phyloP scores from a whole-genome alignment of 2,329 filamentous ascomycete species.

The Sphaerulina vaccinii region DNA sequence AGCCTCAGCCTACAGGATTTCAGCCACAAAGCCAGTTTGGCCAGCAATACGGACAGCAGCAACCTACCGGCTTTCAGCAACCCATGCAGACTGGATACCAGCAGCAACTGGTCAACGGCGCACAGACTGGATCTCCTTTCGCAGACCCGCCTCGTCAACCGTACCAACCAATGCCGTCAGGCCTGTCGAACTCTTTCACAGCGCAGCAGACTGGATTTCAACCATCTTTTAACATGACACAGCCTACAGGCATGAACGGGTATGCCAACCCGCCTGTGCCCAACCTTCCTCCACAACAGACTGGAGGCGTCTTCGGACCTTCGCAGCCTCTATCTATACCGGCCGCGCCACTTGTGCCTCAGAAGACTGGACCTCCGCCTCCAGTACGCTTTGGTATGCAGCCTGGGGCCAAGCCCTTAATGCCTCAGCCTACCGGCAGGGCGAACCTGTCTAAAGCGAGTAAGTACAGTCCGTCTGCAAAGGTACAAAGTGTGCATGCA shows the following conservation, averaged over 20 bases:
- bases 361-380: conserved; percentile 82
- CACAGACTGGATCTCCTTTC: conserved; percentile 51
- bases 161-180: conserved; percentile 40
- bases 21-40: conserved; percentile 23
- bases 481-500: not conserved
- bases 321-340: conserved; percentile 35
- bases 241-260: conserved; percentile 42
- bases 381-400: conserved; percentile 84
- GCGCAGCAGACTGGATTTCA: conserved; percentile 56
- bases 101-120: conserved; percentile 52
- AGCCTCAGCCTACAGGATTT: conserved; percentile 60
- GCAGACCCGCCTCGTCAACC: conserved; percentile 54
- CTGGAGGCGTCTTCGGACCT: conserved; percentile 42
- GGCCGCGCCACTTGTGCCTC: conserved; percentile 64
- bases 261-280: conserved; percentile 50
- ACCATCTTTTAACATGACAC: conserved; percentile 43
- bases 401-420: conserved; percentile 69
- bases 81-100: conserved; percentile 38
- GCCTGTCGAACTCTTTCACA: conserved; percentile 36
- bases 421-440: conserved; percentile 82
- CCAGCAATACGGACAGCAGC: conserved; percentile 33
- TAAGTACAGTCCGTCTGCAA: conserved; percentile 68
- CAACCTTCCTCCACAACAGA: conserved; percentile 58
- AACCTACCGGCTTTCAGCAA: conserved; percentile 56
- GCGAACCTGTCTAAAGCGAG: conserved; percentile 93